A percentile compares a stretch with the other conserved stretches of the same genome.
Conservation (phyloP, 495 filamentous ascomycete genomes). For the Rusavskia elegans region DNA sequence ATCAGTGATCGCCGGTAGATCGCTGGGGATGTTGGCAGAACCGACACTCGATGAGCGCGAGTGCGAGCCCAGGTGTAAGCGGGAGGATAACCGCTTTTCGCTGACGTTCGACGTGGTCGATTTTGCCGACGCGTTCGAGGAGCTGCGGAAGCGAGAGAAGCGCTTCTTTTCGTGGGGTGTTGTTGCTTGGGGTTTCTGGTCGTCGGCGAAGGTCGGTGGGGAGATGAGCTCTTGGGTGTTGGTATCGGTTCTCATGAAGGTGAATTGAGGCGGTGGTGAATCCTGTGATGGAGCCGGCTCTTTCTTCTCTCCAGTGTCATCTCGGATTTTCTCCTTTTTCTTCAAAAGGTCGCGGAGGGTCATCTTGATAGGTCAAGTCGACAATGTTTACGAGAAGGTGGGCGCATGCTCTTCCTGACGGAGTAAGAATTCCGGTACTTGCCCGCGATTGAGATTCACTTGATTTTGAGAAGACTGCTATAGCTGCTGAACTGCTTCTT, state of each 20-base stretch:
- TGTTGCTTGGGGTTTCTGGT: conserved; percentile 17
- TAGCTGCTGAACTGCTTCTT: neutral
- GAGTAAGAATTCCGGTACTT: too few relatives aligned
- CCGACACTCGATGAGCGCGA: conserved; percentile 32
- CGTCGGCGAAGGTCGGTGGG: conserved; percentile 39
- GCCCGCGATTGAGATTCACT: neutral
- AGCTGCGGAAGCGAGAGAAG: conserved; percentile 27
- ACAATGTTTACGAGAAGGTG: neutral
- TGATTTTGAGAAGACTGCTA: neutral
- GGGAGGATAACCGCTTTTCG: conserved; percentile 44
- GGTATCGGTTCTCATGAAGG: conserved; percentile 72
- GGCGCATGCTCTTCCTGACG: neutral
- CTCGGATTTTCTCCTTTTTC: conserved; percentile 47
- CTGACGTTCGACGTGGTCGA: conserved; percentile 21
- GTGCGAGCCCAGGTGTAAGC: conserved; percentile 49
- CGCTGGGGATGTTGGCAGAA: conserved; percentile 58
- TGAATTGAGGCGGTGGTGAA: conserved; percentile 43
- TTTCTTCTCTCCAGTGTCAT: conserved; percentile 13
- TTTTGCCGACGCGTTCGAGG: conserved; percentile 33
- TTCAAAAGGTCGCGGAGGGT: conserved; percentile 57
- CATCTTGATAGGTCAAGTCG: conserved; percentile 30
- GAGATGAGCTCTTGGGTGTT: conserved; percentile 59
- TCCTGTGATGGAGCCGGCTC: conserved; percentile 15
- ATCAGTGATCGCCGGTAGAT: conserved; percentile 58
- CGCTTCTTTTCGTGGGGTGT: conserved; percentile 10